phyloP scores from a whole-genome alignment of 371 early-diverging fungal species.

The Zopfochytrium polystomum region DNA sequence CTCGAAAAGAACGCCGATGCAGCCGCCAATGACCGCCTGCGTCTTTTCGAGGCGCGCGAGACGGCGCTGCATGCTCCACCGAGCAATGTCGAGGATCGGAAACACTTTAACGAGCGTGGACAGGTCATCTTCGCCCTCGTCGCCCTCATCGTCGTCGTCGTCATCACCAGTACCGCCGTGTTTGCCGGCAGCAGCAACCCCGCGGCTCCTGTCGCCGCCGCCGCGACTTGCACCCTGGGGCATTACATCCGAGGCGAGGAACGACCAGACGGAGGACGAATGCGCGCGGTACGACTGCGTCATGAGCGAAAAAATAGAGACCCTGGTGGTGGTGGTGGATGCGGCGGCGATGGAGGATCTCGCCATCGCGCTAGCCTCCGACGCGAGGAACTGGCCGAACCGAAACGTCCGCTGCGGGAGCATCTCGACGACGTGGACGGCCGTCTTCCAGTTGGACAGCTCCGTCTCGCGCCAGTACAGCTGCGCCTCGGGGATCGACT shows the following conservation, averaged over 20 bases:
- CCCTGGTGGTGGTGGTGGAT: neutral
- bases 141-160: no score
- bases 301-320: neutral
- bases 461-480: neutral
- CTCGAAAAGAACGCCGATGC: no score
- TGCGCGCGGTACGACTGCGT: neutral
- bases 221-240: no score
- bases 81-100: no score
- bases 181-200: no score
- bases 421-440: neutral
- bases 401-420: neutral
- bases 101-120: no score
- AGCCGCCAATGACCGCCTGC: no score
- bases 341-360: neutral
- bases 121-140: no score
- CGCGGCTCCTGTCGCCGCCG: no score
- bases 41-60: conserved; percentile 2
- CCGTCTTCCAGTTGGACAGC: neutral
- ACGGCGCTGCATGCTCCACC: neutral
- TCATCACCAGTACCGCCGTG: no score
- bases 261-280: neutral
- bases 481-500: neutral
- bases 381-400: neutral
- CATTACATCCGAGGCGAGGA: neutral
- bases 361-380: no score